Conservation (phyloP, 305 asterid species). For the Fraxinus paxiana region DNA sequence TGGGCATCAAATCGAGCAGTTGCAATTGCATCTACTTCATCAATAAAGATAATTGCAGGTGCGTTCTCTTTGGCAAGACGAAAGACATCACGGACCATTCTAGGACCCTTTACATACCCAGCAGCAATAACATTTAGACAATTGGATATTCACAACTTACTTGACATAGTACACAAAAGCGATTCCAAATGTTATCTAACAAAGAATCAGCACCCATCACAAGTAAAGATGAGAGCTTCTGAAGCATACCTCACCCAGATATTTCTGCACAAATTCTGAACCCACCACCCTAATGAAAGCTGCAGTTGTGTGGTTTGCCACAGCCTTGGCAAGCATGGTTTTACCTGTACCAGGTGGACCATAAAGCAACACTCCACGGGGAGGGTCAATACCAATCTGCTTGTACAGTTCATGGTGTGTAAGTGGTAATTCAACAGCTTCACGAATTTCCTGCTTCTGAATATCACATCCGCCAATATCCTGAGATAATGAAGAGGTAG, state of each 20-base stretch:
- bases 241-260: slow-evolving; percentile 74
- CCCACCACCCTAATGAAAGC: slow-evolving; percentile 87
- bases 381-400: slow-evolving; percentile 88
- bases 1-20: slow-evolving; percentile 86
- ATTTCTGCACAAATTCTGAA: slow-evolving; percentile 82
- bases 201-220: background rate
- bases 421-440: slow-evolving; percentile 82
- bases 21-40: slow-evolving; percentile 88
- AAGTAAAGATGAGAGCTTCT: background rate
- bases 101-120: slow-evolving; percentile 54
- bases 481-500: slow-evolving; percentile 27
- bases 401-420: slow-evolving; percentile 77
- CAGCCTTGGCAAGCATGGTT: slow-evolving; percentile 95
- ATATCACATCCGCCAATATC: slow-evolving; percentile 91
- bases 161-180: background rate
- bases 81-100: slow-evolving; percentile 87
- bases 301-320: slow-evolving; percentile 81
- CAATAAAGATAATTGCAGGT: slow-evolving; percentile 79
- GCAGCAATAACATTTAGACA: background rate
- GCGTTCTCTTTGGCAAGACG: slow-evolving; percentile 85
- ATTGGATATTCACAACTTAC: background rate
- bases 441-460: slow-evolving; percentile 90
- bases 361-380: slow-evolving; percentile 83
- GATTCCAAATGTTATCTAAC: background rate
- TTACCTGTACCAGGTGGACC: slow-evolving; percentile 95